phyloP scores from a whole-genome alignment of 352 stramenopile species.

The Globisporangium camurandrum region DNA sequence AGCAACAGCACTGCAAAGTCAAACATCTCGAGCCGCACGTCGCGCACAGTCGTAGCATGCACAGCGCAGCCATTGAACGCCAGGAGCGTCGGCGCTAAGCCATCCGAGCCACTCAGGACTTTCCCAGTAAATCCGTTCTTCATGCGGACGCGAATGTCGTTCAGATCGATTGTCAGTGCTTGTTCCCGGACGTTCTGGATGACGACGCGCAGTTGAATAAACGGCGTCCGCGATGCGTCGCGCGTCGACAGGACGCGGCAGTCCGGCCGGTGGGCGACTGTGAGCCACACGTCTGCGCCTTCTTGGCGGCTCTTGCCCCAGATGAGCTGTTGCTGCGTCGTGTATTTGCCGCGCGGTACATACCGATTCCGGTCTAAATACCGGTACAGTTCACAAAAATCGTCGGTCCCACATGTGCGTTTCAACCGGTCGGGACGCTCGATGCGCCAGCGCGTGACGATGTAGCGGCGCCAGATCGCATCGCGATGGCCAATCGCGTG shows the following conservation, averaged over 20 bases:
- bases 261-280: slow-evolving; percentile 58
- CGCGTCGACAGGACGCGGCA: slow-evolving; percentile 34
- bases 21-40: slow-evolving; percentile 49
- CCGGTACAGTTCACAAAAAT: slow-evolving; percentile 51
- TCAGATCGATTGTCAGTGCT: slow-evolving; percentile 46
- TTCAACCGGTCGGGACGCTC: slow-evolving; percentile 33
- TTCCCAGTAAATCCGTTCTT: slow-evolving; percentile 50
- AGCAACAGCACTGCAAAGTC: slow-evolving; percentile 56
- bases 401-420: slow-evolving; percentile 33
- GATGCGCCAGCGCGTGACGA: slow-evolving; percentile 40
- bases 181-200: slow-evolving; percentile 60
- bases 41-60: slow-evolving; percentile 2
- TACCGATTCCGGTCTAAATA: slow-evolving; percentile 52
- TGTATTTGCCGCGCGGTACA: slow-evolving; percentile 56
- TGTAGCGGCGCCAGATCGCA: slow-evolving; percentile 42
- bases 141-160: slow-evolving; percentile 59
- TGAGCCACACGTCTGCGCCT: slow-evolving; percentile 67
- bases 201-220: slow-evolving; percentile 60
- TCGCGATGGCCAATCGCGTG: slow-evolving; percentile 33
- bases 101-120: slow-evolving; percentile 26
- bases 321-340: slow-evolving; percentile 49
- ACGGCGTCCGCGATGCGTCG: slow-evolving; percentile 15
- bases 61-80: slow-evolving; percentile 47
- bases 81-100: slow-evolving; percentile 38
- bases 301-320: slow-evolving; percentile 61